phyloP scores from a whole-genome alignment of 371 early-diverging fungal genomes.

The Apophysomyces variabilis region DNA sequence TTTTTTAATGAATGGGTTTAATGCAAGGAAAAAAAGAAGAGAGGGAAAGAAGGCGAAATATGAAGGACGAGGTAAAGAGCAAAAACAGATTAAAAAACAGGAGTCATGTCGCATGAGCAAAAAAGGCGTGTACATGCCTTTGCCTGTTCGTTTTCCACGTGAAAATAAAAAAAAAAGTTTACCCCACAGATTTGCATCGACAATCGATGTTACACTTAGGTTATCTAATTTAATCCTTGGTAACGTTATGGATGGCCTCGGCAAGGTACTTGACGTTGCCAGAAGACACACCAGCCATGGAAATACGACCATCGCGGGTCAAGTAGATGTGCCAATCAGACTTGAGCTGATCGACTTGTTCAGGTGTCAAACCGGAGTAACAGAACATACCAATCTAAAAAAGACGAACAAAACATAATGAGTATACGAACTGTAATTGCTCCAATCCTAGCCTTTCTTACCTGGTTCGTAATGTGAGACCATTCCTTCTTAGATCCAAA shows the following conservation, averaged over 20 bases:
- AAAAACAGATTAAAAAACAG: conserved; percentile 3
- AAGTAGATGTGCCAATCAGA: conserved; percentile 93
- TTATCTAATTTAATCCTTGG: conserved; percentile 56
- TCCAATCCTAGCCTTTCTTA: conserved; percentile 8
- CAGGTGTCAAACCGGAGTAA: conserved; percentile 94
- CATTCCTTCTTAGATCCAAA: conserved; percentile 82
- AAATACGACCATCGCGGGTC: conserved; percentile 96
- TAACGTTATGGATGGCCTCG: conserved; percentile 94
- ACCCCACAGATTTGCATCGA: conserved; percentile 1
- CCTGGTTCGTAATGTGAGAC: conserved; percentile 95
- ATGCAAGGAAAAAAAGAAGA: conserved; percentile 4
- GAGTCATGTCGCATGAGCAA: conserved; percentile 9
- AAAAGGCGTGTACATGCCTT: background rate
- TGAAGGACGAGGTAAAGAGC: background rate
- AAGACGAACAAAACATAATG: too few species aligned
- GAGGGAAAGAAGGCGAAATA: background rate
- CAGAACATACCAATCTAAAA: conserved; percentile 97
- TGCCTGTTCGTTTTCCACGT: background rate
- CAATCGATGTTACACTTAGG: background rate
- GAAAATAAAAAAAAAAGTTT: conserved; percentile 10
- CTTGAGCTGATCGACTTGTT: conserved; percentile 86
- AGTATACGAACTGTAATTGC: background rate
- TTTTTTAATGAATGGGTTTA: conserved; percentile 8
- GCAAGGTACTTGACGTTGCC: conserved; percentile 96
- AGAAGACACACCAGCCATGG: conserved; percentile 94